A percentile compares a stretch with the other conserved stretches of the same genome.
phyloP scores from a whole-genome alignment of 257 asterid genomes.

The Cynanchum wilfordii region DNA sequence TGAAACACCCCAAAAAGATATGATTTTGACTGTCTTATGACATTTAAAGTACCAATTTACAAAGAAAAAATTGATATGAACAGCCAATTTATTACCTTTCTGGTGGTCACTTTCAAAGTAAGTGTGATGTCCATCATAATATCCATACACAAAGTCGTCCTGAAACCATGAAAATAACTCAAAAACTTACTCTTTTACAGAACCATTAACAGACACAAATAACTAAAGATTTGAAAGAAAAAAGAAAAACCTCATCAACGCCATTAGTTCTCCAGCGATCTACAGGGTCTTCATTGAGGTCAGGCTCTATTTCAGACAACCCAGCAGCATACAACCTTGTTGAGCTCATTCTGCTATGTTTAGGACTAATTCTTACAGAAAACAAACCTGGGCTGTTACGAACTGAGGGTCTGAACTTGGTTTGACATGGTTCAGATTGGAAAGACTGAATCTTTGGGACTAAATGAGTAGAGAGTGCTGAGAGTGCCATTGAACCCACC shows the following conservation, averaged over 20 bases:
- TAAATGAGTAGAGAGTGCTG: conserved; percentile 33
- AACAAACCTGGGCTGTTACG: conserved; percentile 10
- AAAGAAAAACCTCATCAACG: conserved; percentile 33
- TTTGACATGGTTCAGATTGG: conserved; percentile 23
- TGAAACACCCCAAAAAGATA: not conserved
- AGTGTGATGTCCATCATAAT: conserved; percentile 70
- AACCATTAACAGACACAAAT: not conserved
- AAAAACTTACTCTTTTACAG: conserved; percentile 2
- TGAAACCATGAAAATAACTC: conserved; percentile 26
- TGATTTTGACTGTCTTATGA: not conserved
- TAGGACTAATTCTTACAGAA: conserved; percentile 18
- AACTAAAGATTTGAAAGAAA: not conserved
- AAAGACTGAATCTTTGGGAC: conserved; percentile 29
- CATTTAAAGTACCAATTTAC: not conserved
- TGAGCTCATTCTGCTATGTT: conserved; percentile 22
- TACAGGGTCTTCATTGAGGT: conserved; percentile 71
- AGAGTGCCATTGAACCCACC: conserved; percentile 43
- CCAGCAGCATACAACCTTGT: conserved; percentile 62
- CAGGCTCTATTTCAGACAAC: conserved; percentile 66
- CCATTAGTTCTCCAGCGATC: conserved; percentile 84
- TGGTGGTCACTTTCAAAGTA: conserved; percentile 55
- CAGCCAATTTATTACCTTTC: conserved; percentile 33
- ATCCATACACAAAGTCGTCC: conserved; percentile 70
- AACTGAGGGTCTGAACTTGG: conserved; percentile 11
- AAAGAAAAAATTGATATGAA: not conserved